A percentile compares a stretch with the other conserved stretches of the same genome.
Conservation (phyloP, 78 protist species). For the Dictyostelium brefeldianum region DNA sequence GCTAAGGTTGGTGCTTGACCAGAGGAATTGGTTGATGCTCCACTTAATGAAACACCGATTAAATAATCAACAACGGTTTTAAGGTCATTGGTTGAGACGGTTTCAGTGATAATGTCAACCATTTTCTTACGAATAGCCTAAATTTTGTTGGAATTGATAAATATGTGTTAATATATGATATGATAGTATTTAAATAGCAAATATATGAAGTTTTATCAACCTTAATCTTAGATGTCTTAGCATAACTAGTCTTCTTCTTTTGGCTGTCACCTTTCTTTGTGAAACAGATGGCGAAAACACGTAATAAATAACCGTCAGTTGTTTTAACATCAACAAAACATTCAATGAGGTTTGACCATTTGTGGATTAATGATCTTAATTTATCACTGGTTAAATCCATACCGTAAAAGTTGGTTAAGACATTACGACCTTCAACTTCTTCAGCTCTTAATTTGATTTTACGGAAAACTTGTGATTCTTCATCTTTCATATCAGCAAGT, state of each 20-base stretch:
- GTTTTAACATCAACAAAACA: slow-evolving; percentile 95
- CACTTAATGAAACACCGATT: slow-evolving; percentile 42
- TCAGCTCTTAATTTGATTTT: slow-evolving; percentile 95
- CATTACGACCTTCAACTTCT: slow-evolving; percentile 96
- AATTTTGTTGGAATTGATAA: too few relatives aligned
- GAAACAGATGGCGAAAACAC: slow-evolving; percentile 98
- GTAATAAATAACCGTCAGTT: slow-evolving; percentile 95
- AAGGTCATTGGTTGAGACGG: slow-evolving; percentile 82
- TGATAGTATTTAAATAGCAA: too few relatives aligned
- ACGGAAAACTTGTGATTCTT: slow-evolving; percentile 95
- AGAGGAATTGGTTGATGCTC: slow-evolving; percentile 64
- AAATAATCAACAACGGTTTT: slow-evolving; percentile 94
- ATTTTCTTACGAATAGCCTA: slow-evolving; percentile 96
- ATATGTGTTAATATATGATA: too few relatives aligned
- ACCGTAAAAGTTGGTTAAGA: slow-evolving; percentile 99
- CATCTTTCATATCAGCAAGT: slow-evolving; percentile 97
- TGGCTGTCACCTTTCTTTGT: slow-evolving; percentile 92
- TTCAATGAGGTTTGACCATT: slow-evolving; percentile 99
- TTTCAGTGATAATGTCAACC: slow-evolving; percentile 94
- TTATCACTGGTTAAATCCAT: slow-evolving; percentile 99
- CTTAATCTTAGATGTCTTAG: slow-evolving; percentile 94
- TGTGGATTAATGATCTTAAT: slow-evolving; percentile 94
- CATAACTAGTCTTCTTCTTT: slow-evolving; percentile 96
- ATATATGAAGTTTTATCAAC: too few relatives aligned
- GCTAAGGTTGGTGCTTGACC: slow-evolving; percentile 84